Evolutionary conservation across 495 filamentous ascomycete genomes (phyloP), one percentile per base, ranked within the genome.

Genomic region (Baudoinia panamericana): DNA sequence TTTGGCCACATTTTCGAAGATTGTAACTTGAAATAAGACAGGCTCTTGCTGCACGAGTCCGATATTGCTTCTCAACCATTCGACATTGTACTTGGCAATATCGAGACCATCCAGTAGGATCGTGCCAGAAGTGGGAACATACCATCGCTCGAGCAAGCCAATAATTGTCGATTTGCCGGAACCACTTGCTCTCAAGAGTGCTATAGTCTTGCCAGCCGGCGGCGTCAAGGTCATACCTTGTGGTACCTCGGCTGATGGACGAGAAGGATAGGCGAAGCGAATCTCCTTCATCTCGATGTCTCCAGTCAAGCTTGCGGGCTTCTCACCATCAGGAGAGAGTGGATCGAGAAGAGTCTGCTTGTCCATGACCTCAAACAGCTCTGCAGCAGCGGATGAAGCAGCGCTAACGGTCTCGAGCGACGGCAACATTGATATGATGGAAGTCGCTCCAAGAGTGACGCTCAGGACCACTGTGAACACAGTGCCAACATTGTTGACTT

Each of bases 301-400:
- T 12, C 62, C 63, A 4, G 20, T 22, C 15, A 41, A 48, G 0
- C 35, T 12, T 0, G 22, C 20, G 1, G 56, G 58, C 32, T 39
- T 36, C 16, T 50, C 30, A 12, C 62, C 60, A 0, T 37, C 43
- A 10, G 44, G 13, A 32, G 45, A 39, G 13, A 55, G 54, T 0
- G 61, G 60, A 36, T 64, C 50, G 18, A 66, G 50, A 0, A 32
- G 21, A 1, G 61, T 61, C 12, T 30, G 30, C 7, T 56, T 43
- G 39, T 65, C 61, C 24, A 66, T 60, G 11, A 59, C 38, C 0
- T 17, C 24, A 41, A 66, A 66, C n/a, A 66, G 49, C 39, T 66
- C 56, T 5, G 52, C 26, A 8, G 62, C 62, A 6, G 61, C 55
- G 4, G 61, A 54, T 0, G 59, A 47, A 21, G 63, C 61, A 19